phyloP scores from a whole-genome alignment of 208 protist genomes.

The Porcisia deanei region DNA sequence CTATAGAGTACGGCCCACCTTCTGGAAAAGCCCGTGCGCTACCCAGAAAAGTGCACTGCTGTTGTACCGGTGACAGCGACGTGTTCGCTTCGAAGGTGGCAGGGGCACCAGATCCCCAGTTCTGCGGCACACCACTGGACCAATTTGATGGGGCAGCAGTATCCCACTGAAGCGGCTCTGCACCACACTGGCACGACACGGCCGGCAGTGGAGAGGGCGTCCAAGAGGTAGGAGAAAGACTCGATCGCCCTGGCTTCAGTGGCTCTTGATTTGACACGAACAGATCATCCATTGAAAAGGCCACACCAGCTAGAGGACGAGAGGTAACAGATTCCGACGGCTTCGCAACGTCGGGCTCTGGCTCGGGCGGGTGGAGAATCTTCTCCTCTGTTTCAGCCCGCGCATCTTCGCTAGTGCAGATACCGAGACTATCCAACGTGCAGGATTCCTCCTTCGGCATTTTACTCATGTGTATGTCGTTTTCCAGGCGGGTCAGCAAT shows the following conservation, averaged over 20 bases:
- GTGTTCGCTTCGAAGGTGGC: neutral
- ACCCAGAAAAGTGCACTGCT: neutral
- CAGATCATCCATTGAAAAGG: constrained; percentile 50
- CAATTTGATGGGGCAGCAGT: constrained; percentile 22
- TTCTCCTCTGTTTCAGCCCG: constrained; percentile 18
- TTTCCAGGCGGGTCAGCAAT: constrained; percentile 42
- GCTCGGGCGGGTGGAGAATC: neutral
- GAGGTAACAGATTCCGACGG: neutral
- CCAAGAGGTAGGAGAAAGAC: neutral
- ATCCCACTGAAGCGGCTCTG: constrained; percentile 8
- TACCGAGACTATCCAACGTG: constrained; percentile 60
- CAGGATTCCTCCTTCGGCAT: constrained; percentile 33
- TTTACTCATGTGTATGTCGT: constrained; percentile 38
- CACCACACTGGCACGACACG: neutral
- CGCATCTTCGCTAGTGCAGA: constrained; percentile 22
- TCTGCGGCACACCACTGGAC: constrained; percentile 26
- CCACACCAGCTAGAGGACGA: neutral
- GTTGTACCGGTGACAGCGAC: too few species aligned
- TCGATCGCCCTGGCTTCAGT: neutral
- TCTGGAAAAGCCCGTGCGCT: neutral
- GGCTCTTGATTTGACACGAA: constrained; percentile 20
- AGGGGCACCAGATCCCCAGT: constrained; percentile 16
- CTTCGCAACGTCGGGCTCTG: neutral
- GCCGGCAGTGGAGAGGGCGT: constrained; percentile 1
- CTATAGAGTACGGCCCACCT: neutral